Evolutionary conservation across 129 eudicot species (phyloP), one percentile per base, ranked within the genome.

Genomic region (Flaveria brownii): DNA sequence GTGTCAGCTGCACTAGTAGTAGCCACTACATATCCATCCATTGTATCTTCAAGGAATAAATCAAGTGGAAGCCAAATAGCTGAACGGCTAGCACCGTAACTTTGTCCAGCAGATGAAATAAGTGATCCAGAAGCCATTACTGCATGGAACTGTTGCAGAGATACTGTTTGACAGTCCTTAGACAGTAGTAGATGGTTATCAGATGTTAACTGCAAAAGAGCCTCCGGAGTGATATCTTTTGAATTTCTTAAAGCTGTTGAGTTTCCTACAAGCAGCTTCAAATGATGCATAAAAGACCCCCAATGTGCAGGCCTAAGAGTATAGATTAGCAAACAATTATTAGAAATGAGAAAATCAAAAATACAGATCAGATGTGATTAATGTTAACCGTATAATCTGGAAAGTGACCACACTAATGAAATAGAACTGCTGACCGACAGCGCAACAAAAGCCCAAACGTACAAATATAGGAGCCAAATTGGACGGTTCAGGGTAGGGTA

Each of bases 41-140:
- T 91, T 30, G 86, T 82, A 85, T 94, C 99, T 85, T 91, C 99
- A n/a, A 94, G 87, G 73, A 85, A 94, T 61, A 94, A 60, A 86
- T 94, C 99, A 76, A 94, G 76, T 8, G 99, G 96, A 81, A 94
- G 89, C 99, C 99, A 94, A 67, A 84, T 83, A 9, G 93, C 85
- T 17, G 97, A 91, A 55, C 80, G 87, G 18, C 84, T 79, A 60
- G 89, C 85, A 18, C 89, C 97, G 78, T 83, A 85, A 83, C 83
- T 74, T 61, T 88, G 90, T 70, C 79, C 85, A 54, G 90, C 66
- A 83, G 97, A 89, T 65, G 92, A 83, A 76, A 85, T 62, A 52
- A 87, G 90, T 0, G 92, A 88, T 28, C 85, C 87, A 76, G 87
- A 71, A 68, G 97, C 90, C 81, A 84, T 80, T 45, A 89, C 87